A percentile compares a stretch with the other conserved stretches of the same genome.
phyloP scores from a whole-genome alignment of 208 protist genomes.

The Leishmania gerbilli region DNA sequence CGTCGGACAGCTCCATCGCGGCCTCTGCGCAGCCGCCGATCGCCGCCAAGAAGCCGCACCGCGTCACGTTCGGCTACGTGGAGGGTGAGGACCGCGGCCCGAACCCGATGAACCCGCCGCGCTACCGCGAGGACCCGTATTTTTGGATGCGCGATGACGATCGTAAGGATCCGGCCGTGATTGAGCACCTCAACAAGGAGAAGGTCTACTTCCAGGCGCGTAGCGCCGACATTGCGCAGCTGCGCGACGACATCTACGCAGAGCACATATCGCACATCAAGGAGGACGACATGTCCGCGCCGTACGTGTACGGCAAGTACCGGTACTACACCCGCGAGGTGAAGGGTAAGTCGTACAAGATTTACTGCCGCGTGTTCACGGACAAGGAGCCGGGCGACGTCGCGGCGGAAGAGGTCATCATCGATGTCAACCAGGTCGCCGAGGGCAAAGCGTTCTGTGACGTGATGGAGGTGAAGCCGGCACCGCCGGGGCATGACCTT shows the following conservation, averaged over 20 bases:
- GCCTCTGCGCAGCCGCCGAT: slow-evolving; percentile 42
- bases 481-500: slow-evolving; percentile 60
- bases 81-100: slow-evolving; percentile 84
- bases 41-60: slow-evolving; percentile 61
- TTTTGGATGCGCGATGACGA: slow-evolving; percentile 90
- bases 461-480: slow-evolving; percentile 53
- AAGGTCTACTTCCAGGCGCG: slow-evolving; percentile 76
- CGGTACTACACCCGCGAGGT: slow-evolving; percentile 86
- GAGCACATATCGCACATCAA: slow-evolving; percentile 90
- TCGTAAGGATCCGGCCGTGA: slow-evolving; percentile 69
- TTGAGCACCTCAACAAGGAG: slow-evolving; percentile 82
- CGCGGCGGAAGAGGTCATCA: slow-evolving; percentile 70
- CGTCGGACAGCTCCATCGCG: slow-evolving; percentile 17
- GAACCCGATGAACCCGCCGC: slow-evolving; percentile 87
- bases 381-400: slow-evolving; percentile 47
- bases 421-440: slow-evolving; percentile 85
- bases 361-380: slow-evolving; percentile 76
- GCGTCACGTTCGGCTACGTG: slow-evolving; percentile 78
- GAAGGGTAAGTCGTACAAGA: slow-evolving; percentile 86
- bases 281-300: slow-evolving; percentile 80
- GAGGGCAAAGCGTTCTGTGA: slow-evolving; percentile 84
- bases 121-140: slow-evolving; percentile 64
- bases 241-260: slow-evolving; percentile 72
- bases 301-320: slow-evolving; percentile 68
- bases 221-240: slow-evolving; percentile 57